Conservation (phyloP, 1,284 basidiomycete species). For the Bjerkandera adusta region DNA sequence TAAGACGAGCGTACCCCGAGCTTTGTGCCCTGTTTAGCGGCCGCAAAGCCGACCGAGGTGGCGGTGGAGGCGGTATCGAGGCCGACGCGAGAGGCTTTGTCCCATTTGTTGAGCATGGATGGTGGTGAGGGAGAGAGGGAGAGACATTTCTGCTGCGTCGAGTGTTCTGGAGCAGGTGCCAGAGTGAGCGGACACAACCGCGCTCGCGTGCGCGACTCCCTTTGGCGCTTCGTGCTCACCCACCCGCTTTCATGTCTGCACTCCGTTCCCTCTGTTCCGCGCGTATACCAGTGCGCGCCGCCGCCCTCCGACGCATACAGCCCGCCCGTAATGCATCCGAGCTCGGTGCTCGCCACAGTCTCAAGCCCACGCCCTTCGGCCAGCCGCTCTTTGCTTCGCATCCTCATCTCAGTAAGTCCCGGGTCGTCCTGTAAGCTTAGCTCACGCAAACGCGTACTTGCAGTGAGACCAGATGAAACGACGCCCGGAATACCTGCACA, state of each 20-base stretch:
- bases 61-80: conserved; percentile 64
- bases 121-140: background rate
- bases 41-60: conserved; percentile 59
- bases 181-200: background rate
- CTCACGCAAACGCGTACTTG: conserved; percentile 49
- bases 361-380: conserved; percentile 29
- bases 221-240: background rate
- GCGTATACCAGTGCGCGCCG: background rate
- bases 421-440: conserved; percentile 14
- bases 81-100: conserved; percentile 56
- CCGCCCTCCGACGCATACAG: background rate
- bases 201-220: background rate
- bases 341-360: conserved; percentile 2
- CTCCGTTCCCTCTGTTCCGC: conserved; percentile 11
- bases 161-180: background rate
- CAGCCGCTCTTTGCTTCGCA: conserved; percentile 31
- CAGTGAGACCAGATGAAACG: conserved; percentile 52
- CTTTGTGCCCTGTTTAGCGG: conserved; percentile 64
- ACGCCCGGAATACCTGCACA: conserved; percentile 81
- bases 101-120: conserved; percentile 41
- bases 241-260: conserved; percentile 9
- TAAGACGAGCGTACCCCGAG: conserved; percentile 48
- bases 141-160: background rate
- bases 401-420: conserved; percentile 26
- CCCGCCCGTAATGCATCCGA: conserved; percentile 9